Percentiles rank a stretch among this genome's conserved stretches.
phyloP scores from a whole-genome alignment of 768 basidiomycete species.

The Suillus clintonianus region DNA sequence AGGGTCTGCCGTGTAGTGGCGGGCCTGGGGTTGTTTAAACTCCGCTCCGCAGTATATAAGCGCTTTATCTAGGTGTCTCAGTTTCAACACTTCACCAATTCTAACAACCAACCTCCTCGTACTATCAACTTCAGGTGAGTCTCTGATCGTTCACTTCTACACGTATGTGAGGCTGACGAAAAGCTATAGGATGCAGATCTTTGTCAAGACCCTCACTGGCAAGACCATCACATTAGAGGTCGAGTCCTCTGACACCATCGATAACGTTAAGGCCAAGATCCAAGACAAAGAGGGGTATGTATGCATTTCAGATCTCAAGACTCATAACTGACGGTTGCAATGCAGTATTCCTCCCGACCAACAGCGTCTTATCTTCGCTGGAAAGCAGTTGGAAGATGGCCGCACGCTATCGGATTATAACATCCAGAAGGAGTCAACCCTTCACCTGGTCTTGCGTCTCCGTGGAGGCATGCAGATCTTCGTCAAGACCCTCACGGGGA shows the following conservation, averaged over 20 bases:
- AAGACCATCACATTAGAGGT: conserved; percentile 92
- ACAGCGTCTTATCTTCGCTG: conserved; percentile 94
- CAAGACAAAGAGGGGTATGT: conserved; percentile 77
- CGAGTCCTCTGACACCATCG: conserved; percentile 76
- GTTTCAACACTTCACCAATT: too few species aligned
- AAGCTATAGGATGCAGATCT: conserved; percentile 69
- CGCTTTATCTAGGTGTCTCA: neutral
- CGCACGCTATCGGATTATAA: conserved; percentile 89
- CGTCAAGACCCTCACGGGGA: conserved; percentile 82
- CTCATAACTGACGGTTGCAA: neutral
- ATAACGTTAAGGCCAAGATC: conserved; percentile 83
- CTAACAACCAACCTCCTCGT: neutral
- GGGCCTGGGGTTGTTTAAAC: neutral
- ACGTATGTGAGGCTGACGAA: neutral
- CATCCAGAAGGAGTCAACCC: conserved; percentile 94
- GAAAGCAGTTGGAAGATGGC: conserved; percentile 94
- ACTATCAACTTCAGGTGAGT: neutral
- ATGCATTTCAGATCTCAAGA: conserved; percentile 5
- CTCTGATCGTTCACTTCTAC: neutral
- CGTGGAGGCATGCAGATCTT: conserved; percentile 90
- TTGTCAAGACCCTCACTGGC: conserved; percentile 85
- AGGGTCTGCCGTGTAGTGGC: neutral
- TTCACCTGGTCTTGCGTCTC: conserved; percentile 86
- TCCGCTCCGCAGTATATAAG: conserved; percentile 1
- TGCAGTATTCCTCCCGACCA: conserved; percentile 80